Percentiles rank a stretch among this genome's conserved stretches.
Conservation (phyloP, 208 protist species). For the Trypanosoma vivax region DNA sequence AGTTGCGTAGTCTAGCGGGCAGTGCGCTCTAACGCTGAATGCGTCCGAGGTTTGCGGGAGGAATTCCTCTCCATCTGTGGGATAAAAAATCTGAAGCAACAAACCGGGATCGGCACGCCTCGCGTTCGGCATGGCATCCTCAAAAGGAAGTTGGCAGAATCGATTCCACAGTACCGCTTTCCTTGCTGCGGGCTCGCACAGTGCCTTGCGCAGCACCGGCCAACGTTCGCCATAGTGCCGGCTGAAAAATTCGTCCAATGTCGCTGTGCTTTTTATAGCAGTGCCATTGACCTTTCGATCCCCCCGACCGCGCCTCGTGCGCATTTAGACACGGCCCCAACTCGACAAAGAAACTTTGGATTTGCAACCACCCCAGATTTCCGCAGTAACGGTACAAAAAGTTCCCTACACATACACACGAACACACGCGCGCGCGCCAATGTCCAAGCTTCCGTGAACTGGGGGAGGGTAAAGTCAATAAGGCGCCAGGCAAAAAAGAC, state of each 20-base stretch:
- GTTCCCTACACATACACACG: too few species aligned
- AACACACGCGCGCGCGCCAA: too few species aligned
- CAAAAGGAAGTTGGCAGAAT: slow-evolving; percentile 69
- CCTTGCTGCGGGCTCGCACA: slow-evolving; percentile 22
- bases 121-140: slow-evolving; percentile 40
- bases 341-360: too few species aligned
- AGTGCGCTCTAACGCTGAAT: slow-evolving; percentile 69
- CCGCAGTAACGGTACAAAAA: too few species aligned
- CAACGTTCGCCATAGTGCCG: slow-evolving; percentile 68
- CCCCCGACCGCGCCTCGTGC: background rate
- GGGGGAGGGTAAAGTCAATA: too few species aligned
- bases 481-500: too few species aligned
- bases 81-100: slow-evolving; percentile 39
- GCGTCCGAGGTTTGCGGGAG: slow-evolving; percentile 19
- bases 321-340: slow-evolving; percentile 10
- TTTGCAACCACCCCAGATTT: too few species aligned
- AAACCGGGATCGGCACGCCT: slow-evolving; percentile 39
- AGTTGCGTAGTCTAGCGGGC: slow-evolving; percentile 76
- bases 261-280: slow-evolving; percentile 8
- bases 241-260: slow-evolving; percentile 67
- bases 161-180: slow-evolving; percentile 80
- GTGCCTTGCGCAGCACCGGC: slow-evolving; percentile 42
- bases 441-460: too few species aligned
- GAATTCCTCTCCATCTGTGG: background rate
- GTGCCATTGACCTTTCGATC: background rate